These are phyloP conservation scores for Fusarium sp. DNA, from an alignment of 2,329 filamentous ascomycete genomes.

Conservation along the genomic window DNA sequence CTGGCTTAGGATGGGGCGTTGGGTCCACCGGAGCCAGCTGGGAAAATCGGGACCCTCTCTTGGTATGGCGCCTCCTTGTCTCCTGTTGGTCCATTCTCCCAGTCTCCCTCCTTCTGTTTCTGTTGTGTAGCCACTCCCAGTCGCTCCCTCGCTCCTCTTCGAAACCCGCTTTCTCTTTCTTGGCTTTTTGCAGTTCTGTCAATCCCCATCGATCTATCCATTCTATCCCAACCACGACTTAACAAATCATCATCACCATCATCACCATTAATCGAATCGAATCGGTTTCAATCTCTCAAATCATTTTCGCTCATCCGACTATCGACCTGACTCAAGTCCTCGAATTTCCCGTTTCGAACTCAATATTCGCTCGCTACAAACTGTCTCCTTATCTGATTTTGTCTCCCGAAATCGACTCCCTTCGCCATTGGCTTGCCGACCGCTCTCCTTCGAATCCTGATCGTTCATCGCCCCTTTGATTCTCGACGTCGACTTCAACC, in stretches of 20 bases:
- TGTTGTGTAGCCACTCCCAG: conserved; percentile 28
- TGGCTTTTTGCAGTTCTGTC: conserved; percentile 37
- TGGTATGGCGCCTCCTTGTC: conserved; percentile 26
- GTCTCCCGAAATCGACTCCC: conserved; percentile 12
- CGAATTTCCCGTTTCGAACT: not conserved
- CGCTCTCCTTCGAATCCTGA: conserved; percentile 7
- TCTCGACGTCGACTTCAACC: conserved; percentile 23
- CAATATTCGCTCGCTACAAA: conserved; percentile 9
- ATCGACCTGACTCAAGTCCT: not conserved
- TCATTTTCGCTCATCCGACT: conserved; percentile 9
- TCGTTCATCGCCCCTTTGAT: conserved; percentile 22
- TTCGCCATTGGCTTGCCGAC: conserved; percentile 17
- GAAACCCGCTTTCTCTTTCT: conserved; percentile 35
- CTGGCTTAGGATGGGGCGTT: not conserved
- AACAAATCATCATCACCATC: conserved; percentile 6
- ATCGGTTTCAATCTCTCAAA: not conserved
- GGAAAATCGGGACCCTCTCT: conserved; percentile 14
- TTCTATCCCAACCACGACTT: conserved; percentile 23
- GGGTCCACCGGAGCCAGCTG: conserved; percentile 20
- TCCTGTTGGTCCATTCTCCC: conserved; percentile 34
- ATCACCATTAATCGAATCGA: not conserved
- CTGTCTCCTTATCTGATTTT: not conserved
- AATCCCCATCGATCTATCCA: conserved; percentile 29
- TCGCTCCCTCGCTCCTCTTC: conserved; percentile 30
- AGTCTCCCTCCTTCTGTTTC: conserved; percentile 17